Percentiles rank a stretch among this genome's conserved stretches.
phyloP scores from a whole-genome alignment of 1,139 yeast genomes.

The Lodderomyces elongisporus region DNA sequence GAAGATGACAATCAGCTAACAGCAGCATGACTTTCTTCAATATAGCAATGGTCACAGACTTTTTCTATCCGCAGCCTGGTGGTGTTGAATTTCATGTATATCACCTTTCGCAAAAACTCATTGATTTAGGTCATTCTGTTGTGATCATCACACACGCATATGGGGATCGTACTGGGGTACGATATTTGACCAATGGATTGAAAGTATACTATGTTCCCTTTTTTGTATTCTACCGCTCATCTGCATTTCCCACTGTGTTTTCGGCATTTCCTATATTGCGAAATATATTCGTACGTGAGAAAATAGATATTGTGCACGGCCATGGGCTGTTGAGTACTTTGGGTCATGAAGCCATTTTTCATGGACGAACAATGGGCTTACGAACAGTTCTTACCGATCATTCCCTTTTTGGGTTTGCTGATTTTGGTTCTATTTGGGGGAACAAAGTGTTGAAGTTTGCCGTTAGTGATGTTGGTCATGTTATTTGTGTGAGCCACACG shows the following conservation, averaged over 20 bases:
- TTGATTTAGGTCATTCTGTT: constrained; percentile 87
- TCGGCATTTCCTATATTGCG: constrained; percentile 81
- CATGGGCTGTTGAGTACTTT: constrained; percentile 87
- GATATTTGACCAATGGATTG: constrained; percentile 82
- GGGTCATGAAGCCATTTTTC: constrained; percentile 86
- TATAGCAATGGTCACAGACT: constrained; percentile 87
- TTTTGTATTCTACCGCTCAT: constrained; percentile 70
- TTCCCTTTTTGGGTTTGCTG: constrained; percentile 90
- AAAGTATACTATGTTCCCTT: constrained; percentile 91
- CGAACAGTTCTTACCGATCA: constrained; percentile 93
- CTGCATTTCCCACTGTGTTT: constrained; percentile 86
- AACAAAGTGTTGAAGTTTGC: constrained; percentile 84
- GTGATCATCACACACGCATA: constrained; percentile 86
- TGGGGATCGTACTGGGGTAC: constrained; percentile 72
- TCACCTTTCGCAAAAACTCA: constrained; percentile 71
- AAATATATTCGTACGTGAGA: constrained; percentile 79
- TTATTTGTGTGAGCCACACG: constrained; percentile 92
- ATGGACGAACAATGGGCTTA: constrained; percentile 89
- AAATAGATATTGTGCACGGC: constrained; percentile 86
- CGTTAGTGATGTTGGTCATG: constrained; percentile 82
- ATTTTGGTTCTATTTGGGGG: constrained; percentile 76
- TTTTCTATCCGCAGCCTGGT: constrained; percentile 97
- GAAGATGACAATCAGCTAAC: no score
- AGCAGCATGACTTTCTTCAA: constrained; percentile 29
- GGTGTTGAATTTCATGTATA: constrained; percentile 96